A percentile compares a stretch with the other conserved stretches of the same genome.
phyloP scores from a whole-genome alignment of 208 protist species.

The Herpetomonas tarakana region DNA sequence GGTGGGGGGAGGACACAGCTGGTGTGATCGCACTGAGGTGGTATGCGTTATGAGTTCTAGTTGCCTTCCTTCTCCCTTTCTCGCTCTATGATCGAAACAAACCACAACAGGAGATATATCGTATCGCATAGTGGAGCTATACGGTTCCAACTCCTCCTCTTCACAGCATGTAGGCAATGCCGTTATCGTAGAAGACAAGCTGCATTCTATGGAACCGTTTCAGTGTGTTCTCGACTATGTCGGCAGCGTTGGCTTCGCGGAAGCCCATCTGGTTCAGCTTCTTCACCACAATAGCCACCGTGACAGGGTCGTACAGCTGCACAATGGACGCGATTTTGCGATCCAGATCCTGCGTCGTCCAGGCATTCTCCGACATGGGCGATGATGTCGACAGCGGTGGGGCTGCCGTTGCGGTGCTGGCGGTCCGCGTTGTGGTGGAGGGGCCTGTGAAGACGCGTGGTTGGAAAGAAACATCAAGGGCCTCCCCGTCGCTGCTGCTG shows the following conservation, averaged over 20 bases:
- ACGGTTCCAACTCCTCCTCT: too few relatives aligned
- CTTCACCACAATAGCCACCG: conserved; percentile 68
- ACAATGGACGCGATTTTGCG: conserved; percentile 69
- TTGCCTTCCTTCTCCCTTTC: not conserved
- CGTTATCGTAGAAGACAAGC: conserved; percentile 79
- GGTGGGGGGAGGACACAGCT: too few relatives aligned
- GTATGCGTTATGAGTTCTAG: not conserved
- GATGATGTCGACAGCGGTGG: conserved; percentile 1
- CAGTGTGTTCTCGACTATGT: conserved; percentile 52
- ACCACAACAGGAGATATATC: too few relatives aligned
- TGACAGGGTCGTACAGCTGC: conserved; percentile 79
- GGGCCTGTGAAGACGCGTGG: not conserved
- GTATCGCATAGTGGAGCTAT: too few relatives aligned
- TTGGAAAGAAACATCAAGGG: conserved; percentile 1
- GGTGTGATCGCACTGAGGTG: too few relatives aligned
- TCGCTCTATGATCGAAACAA: not conserved
- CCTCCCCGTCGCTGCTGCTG: not conserved
- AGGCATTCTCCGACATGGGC: conserved; percentile 9
- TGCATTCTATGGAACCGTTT: conserved; percentile 71
- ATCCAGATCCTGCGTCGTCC: conserved; percentile 38
- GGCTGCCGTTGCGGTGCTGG: not conserved
- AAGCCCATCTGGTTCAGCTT: conserved; percentile 76
- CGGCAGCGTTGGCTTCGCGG: conserved; percentile 21
- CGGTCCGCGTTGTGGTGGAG: not conserved
- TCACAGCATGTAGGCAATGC: conserved; percentile 80